Evolutionary conservation across 305 asterid genomes (phyloP).

Genomic region (Solanum aculeatissimum): DNA sequence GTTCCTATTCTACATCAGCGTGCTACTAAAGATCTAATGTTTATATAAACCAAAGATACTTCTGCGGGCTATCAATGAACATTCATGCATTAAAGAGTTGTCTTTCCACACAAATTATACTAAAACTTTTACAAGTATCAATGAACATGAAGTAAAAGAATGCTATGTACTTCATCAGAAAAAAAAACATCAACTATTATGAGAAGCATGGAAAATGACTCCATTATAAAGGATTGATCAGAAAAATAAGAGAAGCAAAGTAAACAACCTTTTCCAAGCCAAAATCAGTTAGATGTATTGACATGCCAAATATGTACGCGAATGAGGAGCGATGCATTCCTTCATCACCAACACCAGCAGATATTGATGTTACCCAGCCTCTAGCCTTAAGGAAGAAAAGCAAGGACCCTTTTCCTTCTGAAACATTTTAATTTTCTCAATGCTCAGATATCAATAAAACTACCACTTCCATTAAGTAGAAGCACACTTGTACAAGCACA

Average conservation of each 20-base stretch:
- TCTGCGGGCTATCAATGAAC: neutral
- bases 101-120: neutral
- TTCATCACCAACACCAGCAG: conserved; percentile 96
- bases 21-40: neutral
- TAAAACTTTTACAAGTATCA: neutral
- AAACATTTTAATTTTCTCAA: conserved; percentile 12
- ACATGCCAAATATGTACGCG: conserved; percentile 86
- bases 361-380: conserved; percentile 84
- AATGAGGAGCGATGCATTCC: conserved; percentile 78
- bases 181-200: neutral
- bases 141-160: neutral
- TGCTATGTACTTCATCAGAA: neutral
- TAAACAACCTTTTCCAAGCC: conserved; percentile 74
- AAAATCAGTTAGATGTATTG: conserved; percentile 81
- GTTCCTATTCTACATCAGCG: neutral
- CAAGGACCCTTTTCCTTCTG: conserved; percentile 99
- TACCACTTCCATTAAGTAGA: neutral
- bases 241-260: neutral
- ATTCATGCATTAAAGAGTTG: neutral
- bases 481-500: neutral
- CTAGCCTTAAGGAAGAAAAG: conserved; percentile 67
- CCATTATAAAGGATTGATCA: neutral
- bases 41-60: neutral
- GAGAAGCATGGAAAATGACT: neutral
- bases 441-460: conserved; percentile 1